A percentile compares a stretch with the other conserved stretches of the same genome.
Conservation (phyloP, 495 filamentous ascomycete species). For the Haplographium delicatum region DNA sequence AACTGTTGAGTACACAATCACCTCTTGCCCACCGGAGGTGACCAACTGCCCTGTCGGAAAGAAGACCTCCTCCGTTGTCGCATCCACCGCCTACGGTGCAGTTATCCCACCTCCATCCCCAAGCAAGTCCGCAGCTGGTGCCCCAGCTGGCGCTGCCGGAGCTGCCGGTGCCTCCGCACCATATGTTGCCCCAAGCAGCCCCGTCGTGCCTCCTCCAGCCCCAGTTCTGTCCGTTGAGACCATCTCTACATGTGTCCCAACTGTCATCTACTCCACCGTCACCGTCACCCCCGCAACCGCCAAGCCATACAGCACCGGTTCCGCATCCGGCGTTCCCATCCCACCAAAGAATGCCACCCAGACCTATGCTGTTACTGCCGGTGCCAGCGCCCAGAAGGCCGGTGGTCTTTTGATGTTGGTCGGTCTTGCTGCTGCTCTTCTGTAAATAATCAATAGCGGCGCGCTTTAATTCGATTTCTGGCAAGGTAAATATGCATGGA, state of each 20-base stretch:
- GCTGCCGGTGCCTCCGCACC: neutral
- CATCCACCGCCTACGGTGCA: slow-evolving; percentile 17
- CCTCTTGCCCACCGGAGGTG: slow-evolving; percentile 47
- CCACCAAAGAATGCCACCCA: slow-evolving; percentile 12
- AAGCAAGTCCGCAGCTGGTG: neutral
- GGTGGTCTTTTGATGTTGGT: slow-evolving; percentile 32
- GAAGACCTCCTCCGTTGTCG: slow-evolving; percentile 22
- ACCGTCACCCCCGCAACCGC: slow-evolving; percentile 13
- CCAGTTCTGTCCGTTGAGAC: slow-evolving; percentile 34
- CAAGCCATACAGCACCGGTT: slow-evolving; percentile 5
- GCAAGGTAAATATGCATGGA: too few species aligned
- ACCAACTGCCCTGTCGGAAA: slow-evolving; percentile 49
- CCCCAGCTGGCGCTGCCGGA: too few species aligned
- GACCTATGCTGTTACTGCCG: slow-evolving; percentile 27
- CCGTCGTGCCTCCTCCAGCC: slow-evolving; percentile 27
- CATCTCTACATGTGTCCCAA: slow-evolving; percentile 31
- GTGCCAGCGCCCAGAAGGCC: slow-evolving; percentile 26
- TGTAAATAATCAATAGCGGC: slow-evolving; percentile 13
- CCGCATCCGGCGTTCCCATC: neutral
- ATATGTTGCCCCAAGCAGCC: slow-evolving; percentile 1
- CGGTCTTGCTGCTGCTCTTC: slow-evolving; percentile 29
- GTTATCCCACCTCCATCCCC: slow-evolving; percentile 2
- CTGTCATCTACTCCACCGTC: slow-evolving; percentile 11
- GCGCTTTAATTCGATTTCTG: too few species aligned
- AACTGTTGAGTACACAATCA: slow-evolving; percentile 39